These are phyloP conservation scores for Tuber microsphaerosporum DNA, from an alignment of 495 filamentous ascomycete genomes.

Conservation along the genomic window DNA sequence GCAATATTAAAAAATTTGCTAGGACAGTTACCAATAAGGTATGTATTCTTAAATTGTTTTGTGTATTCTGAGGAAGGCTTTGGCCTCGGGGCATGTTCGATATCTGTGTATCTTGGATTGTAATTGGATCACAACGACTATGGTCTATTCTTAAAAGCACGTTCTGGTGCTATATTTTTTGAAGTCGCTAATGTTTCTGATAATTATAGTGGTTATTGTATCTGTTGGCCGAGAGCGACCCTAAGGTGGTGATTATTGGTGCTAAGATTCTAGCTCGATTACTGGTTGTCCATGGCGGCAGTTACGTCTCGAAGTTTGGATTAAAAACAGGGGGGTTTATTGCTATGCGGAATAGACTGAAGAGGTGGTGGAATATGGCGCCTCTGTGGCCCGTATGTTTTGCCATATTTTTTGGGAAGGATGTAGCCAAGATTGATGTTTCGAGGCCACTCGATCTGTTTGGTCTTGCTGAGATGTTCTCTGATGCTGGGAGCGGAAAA, in stretches of 20 bases:
- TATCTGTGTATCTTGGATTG: not conserved
- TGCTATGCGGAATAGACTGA: conserved; percentile 72
- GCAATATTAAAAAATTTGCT: conserved; percentile 78
- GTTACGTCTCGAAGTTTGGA: conserved; percentile 75
- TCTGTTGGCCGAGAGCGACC: conserved; percentile 78
- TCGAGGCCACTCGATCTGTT: conserved; percentile 65
- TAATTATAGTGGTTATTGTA: conserved; percentile 80
- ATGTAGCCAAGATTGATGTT: conserved; percentile 67
- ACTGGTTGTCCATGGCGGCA: conserved; percentile 66
- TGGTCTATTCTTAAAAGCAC: not conserved
- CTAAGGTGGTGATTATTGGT: conserved; percentile 72
- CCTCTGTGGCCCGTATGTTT: conserved; percentile 85
- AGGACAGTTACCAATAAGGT: conserved; percentile 95
- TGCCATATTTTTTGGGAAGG: conserved; percentile 75
- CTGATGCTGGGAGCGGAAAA: conserved; percentile 49
- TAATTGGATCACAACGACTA: not conserved
- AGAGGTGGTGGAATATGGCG: conserved; percentile 80
- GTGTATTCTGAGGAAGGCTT: not conserved
- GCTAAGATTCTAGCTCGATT: conserved; percentile 81
- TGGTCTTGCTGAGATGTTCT: conserved; percentile 64
- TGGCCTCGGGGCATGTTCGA: not conserved
- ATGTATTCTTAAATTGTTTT: conserved; percentile 39
- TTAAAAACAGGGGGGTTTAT: conserved; percentile 78
- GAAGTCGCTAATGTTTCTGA: conserved; percentile 15
- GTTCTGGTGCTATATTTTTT: not conserved